Conservation (phyloP, 2,329 filamentous ascomycete species). For the Fusarium albidum region DNA sequence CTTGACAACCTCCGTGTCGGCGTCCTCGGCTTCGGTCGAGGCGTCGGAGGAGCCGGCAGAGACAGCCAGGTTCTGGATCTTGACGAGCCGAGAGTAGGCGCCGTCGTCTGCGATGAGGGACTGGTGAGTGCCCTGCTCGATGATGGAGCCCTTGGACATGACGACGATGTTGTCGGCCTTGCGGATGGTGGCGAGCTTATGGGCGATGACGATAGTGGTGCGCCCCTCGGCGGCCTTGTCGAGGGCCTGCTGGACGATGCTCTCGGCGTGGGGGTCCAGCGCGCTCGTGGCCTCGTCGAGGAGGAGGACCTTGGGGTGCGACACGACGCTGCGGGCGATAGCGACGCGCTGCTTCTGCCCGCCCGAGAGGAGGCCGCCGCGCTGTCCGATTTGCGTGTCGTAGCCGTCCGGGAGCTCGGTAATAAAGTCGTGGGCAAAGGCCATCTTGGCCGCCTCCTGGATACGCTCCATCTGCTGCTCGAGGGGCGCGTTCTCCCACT, state of each 20-base stretch:
- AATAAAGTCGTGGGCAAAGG: conserved; percentile 62
- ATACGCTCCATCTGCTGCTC: conserved; percentile 55
- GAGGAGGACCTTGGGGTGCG: conserved; percentile 67
- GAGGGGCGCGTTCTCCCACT: conserved; percentile 47
- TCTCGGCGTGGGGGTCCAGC: conserved; percentile 51
- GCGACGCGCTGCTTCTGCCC: conserved; percentile 72
- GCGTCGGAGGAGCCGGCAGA: conserved; percentile 27
- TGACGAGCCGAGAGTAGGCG: conserved; percentile 62
- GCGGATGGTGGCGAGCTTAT: conserved; percentile 55
- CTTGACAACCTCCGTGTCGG: conserved; percentile 22
- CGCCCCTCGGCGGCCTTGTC: conserved; percentile 60
- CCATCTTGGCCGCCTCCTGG: conserved; percentile 55
- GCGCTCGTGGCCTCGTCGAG: conserved; percentile 73
- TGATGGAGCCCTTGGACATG: conserved; percentile 38
- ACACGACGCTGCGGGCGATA: conserved; percentile 70
- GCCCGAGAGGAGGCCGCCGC: conserved; percentile 70
- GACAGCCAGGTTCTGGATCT: conserved; percentile 48
- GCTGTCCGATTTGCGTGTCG: conserved; percentile 67
- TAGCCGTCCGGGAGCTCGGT: conserved; percentile 54
- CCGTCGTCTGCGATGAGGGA: conserved; percentile 59
- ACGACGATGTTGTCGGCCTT: conserved; percentile 45
- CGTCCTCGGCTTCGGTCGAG: conserved; percentile 39
- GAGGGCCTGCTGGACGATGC: conserved; percentile 62
- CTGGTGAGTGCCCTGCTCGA: conserved; percentile 49
- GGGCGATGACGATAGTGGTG: conserved; percentile 71